These are phyloP conservation scores for Heritiera fomes DNA, from an alignment of 345 rosid genomes.

Conservation along the genomic window DNA sequence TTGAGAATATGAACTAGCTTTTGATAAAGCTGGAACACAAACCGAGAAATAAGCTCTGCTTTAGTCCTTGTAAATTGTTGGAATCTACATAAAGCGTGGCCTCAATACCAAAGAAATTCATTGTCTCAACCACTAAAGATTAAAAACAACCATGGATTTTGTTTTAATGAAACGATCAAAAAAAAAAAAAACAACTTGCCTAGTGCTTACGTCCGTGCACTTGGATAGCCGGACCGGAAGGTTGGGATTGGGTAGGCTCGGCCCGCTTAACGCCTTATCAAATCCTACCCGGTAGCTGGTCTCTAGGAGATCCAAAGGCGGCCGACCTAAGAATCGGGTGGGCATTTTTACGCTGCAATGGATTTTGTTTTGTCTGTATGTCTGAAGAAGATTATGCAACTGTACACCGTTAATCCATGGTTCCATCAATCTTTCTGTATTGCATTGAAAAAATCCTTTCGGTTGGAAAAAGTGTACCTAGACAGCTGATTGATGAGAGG, in stretches of 20 bases:
- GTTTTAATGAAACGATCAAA: no score
- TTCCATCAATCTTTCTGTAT: background rate
- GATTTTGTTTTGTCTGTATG: background rate
- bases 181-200: background rate
- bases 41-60: background rate
- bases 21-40: conserved; percentile 1
- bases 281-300: background rate
- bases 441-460: background rate
- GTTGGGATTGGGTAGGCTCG: background rate
- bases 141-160: no score
- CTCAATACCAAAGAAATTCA: background rate
- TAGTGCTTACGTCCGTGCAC: background rate
- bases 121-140: background rate
- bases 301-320: background rate
- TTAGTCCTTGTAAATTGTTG: background rate
- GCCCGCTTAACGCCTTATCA: background rate
- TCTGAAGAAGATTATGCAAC: background rate
- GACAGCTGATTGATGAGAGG: background rate
- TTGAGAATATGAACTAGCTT: background rate
- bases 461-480: background rate
- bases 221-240: background rate
- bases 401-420: background rate
- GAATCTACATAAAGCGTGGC: background rate
- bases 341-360: no score
- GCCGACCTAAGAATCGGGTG: background rate